Conservation (phyloP, 1,284 basidiomycete species). For the Abortiporus biennis region DNA sequence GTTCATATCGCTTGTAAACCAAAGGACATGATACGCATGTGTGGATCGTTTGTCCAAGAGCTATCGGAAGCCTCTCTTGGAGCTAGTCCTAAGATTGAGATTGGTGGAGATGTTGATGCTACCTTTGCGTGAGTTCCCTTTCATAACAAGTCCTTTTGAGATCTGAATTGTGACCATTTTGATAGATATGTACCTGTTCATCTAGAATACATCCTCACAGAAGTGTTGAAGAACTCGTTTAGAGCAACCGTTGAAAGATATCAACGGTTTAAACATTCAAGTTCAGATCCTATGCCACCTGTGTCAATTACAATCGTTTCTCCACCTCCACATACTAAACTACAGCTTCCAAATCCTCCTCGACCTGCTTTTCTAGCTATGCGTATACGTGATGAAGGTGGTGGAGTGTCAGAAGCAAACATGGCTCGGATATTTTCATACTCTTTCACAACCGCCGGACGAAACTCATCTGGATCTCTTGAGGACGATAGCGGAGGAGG, state of each 20-base stretch:
- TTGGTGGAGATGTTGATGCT: slow-evolving; percentile 67
- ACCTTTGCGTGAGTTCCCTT: slow-evolving; percentile 70
- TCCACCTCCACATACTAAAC: slow-evolving; percentile 24
- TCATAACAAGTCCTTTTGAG: too few relatives aligned
- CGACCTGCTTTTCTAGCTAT: slow-evolving; percentile 58
- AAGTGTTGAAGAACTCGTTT: slow-evolving; percentile 86
- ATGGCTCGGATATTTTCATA: slow-evolving; percentile 83
- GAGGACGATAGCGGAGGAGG: slow-evolving; percentile 36
- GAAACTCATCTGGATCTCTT: slow-evolving; percentile 24
- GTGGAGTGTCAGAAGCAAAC: slow-evolving; percentile 72
- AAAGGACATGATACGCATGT: slow-evolving; percentile 65
- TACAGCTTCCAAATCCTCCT: slow-evolving; percentile 13
- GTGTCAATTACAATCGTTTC: slow-evolving; percentile 71
- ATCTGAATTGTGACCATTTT: slow-evolving; percentile 17
- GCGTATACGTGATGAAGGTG: slow-evolving; percentile 81
- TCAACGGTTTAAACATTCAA: slow-evolving; percentile 31
- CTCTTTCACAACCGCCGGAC: slow-evolving; percentile 80
- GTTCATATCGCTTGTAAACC: slow-evolving; percentile 70
- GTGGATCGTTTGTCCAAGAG: slow-evolving; percentile 76
- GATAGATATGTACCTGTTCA: slow-evolving; percentile 82
- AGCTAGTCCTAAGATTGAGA: slow-evolving; percentile 54
- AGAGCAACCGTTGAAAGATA: slow-evolving; percentile 81
- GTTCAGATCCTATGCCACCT: slow-evolving; percentile 44
- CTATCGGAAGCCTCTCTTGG: slow-evolving; percentile 87
- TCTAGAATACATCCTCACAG: slow-evolving; percentile 84